Conservation (phyloP, 2,329 filamentous ascomycete species). For the Knoxdaviesia proteae region DNA sequence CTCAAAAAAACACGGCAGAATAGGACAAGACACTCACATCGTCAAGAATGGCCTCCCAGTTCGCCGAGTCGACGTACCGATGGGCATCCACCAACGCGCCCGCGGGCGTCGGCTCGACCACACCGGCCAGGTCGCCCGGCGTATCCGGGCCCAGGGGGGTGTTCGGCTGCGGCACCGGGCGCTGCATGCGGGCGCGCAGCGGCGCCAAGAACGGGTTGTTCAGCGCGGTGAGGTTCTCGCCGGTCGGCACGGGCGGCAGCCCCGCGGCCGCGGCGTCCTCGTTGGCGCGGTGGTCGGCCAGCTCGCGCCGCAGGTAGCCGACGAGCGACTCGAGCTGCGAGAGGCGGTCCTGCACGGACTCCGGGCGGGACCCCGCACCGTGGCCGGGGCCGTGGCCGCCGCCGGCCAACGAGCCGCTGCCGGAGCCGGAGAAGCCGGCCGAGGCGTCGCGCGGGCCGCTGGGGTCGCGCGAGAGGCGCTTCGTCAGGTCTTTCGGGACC, state of each 20-base stretch:
- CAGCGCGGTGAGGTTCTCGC: neutral
- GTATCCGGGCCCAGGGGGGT: slow-evolving; percentile 2
- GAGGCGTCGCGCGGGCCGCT: neutral
- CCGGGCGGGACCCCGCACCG: slow-evolving; percentile 1
- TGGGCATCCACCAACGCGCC: slow-evolving; percentile 8
- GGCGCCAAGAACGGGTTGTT: neutral
- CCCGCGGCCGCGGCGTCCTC: neutral
- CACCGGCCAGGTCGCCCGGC: slow-evolving; percentile 3
- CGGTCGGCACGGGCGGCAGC: neutral
- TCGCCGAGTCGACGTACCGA: slow-evolving; percentile 11
- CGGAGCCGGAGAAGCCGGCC: neutral
- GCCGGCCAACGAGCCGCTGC: neutral
- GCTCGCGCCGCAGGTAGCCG: slow-evolving; percentile 1
- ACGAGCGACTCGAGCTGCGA: slow-evolving; percentile 2
- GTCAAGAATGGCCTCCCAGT: slow-evolving; percentile 13
- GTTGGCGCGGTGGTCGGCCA: neutral
- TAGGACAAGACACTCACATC: slow-evolving; percentile 7
- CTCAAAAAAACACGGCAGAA: neutral
- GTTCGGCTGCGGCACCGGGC: neutral
- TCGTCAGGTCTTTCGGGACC: neutral
- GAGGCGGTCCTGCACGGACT: slow-evolving; percentile 1
- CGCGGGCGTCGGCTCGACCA: slow-evolving; percentile 4
- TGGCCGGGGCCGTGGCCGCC: neutral
- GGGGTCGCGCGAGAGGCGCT: neutral
- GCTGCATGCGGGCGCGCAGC: neutral